Evolutionary conservation across 2,329 filamentous ascomycete genomes (phyloP), one percentile per base, ranked within the genome.

Genomic region (Arthrobotrys megalospora): DNA sequence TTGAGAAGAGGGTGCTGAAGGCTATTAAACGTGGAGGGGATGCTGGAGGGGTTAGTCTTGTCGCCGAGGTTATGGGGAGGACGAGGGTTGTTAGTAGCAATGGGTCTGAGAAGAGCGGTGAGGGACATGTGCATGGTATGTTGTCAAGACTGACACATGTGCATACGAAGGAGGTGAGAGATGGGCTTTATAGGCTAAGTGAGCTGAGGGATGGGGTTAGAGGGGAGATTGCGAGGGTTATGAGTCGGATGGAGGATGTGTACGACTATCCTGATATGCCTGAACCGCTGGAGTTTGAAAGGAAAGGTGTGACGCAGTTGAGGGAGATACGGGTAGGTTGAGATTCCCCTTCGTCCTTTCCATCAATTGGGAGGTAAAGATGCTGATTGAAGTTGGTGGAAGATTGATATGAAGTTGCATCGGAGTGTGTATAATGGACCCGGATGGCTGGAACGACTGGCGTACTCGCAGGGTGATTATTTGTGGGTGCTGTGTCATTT

Each of bases 391-490:
- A 2, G 8, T 24, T 48, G 45, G 1, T 48, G 45, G 19, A 60
- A 67, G 70, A 75, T 52, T 28, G 63, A 75, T 62, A 47, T 75
- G 43, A 67, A 75, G 52, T 24, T 75, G 43, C 63, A 75, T 34
- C 24, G 70, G 36, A 75, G 62, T 14, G 45, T 43, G 28, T 68
- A 75, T 63, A 63, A 36, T 10, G 70, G 70, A 45, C 34, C 52
- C 1, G 70, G 70, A 47, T 75, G 70, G 70, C 19, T 75, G 43
- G 70, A 75, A 24, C 36, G 70, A 45, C 21, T 75, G 43, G 62
- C 63, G 43, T 75, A 75, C 53, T 75, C 62, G 62, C 70, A 75
- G 52, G 70, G 70, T 0, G 70, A 75, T 52, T 75, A 75, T 62
- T n/a, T 75, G 43, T 75, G 65, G 28, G 19, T 75, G 50, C 43